Conservation (phyloP, 768 basidiomycete species). For the Candolleomyces aberdarensis region DNA sequence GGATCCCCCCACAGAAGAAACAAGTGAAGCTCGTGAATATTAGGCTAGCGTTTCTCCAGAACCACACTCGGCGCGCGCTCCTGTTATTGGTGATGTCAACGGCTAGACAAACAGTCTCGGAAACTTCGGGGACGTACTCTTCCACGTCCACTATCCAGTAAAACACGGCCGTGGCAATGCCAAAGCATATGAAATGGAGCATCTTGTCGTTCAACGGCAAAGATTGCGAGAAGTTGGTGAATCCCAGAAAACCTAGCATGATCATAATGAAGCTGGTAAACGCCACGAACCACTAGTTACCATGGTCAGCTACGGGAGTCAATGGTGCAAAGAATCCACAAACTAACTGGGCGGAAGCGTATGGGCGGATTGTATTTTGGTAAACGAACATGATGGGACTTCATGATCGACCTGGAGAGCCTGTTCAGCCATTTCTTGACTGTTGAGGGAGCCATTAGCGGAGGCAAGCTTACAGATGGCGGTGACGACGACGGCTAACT, state of each 20-base stretch:
- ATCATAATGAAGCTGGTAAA: slow-evolving; percentile 70
- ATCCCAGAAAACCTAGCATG: slow-evolving; percentile 68
- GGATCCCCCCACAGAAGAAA: slow-evolving; percentile 74
- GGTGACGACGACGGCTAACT: slow-evolving; percentile 12
- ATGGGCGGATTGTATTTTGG: slow-evolving; percentile 70
- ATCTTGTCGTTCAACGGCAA: slow-evolving; percentile 78
- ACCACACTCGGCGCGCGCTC: slow-evolving; percentile 78
- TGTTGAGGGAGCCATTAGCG: too few species aligned
- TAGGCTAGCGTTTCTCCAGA: slow-evolving; percentile 73
- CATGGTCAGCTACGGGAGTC: not conserved
- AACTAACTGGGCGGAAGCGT: slow-evolving; percentile 63
- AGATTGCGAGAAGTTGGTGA: slow-evolving; percentile 64
- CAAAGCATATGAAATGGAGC: slow-evolving; percentile 75
- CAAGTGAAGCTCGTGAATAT: slow-evolving; percentile 70
- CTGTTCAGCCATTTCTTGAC: slow-evolving; percentile 38
- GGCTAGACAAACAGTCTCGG: not conserved
- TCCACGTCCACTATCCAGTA: slow-evolving; percentile 89
- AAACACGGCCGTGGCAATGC: slow-evolving; percentile 72
- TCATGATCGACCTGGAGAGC: slow-evolving; percentile 63
- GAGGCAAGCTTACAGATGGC: not conserved
- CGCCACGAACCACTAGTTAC: slow-evolving; percentile 71
- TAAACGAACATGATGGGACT: slow-evolving; percentile 59
- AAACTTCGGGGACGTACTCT: slow-evolving; percentile 51
- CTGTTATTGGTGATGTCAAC: slow-evolving; percentile 32
- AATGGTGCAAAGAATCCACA: not conserved